Evolutionary conservation across 2,329 filamentous ascomycete species (phyloP), one percentile per base, ranked within the genome.

Genomic region (Biscogniauxia mediterranea): DNA sequence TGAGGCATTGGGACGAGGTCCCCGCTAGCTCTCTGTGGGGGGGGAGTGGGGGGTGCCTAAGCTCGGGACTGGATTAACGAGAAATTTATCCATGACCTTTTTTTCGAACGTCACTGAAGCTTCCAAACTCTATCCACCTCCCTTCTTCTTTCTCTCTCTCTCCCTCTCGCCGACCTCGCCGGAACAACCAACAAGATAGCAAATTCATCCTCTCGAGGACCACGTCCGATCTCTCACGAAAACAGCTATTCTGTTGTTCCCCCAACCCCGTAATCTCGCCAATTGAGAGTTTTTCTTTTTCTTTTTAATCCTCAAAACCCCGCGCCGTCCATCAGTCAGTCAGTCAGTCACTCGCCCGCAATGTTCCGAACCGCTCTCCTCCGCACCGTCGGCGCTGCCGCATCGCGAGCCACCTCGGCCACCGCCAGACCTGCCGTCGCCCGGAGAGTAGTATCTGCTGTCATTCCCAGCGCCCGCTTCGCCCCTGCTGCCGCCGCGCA

Each of bases 291-390:
- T 23, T 23, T 23, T 5, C 5, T 23, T 23, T 23, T 23, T 23
- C 5, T 23, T 23, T 23, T 23, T 23, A 2, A 2, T 23, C 23
- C 23, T 23, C 23, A 23, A 23, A 23, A 23, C 23, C 23, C 23
- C 23, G 2, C 23, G 23, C 23, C 23, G 23, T 23, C 23, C 23
- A 23, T 23, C 23, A 23, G 5, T 23, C 23, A 23, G 23, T 23
- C 2, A 23, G 23, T 23, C 23, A 23, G 67, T 66, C 71, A 81
- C n/a, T 50, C 38, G 23, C 38, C n/a, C 60, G 87, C 73, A 68
- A 98, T 98, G 94, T 93, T 97, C 85, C 91, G 94, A 82, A 88
- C 91, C 79, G 89, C 91, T 76, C 80, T 95, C 78, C 83, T 94
- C 82, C 90, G 90, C 80, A 89, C 91, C 74, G 86, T 32, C 28